These are phyloP conservation scores for Triticum dicoccoides DNA, from an alignment of 176 grass and related monocot genomes.

Conservation along the genomic window DNA sequence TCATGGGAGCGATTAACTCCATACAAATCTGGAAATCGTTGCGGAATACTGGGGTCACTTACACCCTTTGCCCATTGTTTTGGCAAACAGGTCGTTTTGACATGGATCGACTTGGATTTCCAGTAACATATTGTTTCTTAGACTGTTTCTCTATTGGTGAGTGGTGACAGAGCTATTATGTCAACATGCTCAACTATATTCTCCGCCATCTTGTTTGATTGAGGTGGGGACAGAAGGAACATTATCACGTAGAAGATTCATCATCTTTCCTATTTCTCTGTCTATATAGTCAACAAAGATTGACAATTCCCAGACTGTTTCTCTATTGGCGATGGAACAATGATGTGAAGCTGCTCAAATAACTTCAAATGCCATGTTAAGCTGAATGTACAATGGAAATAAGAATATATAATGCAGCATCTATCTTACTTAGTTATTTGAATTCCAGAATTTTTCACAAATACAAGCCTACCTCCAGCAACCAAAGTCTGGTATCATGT, in stretches of 20 bases:
- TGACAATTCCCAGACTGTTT: too few relatives aligned
- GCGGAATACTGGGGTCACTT: neutral
- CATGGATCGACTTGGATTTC: constrained; percentile 10
- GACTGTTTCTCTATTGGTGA: constrained; percentile 11
- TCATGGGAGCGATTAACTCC: too few relatives aligned
- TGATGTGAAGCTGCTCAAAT: too few relatives aligned
- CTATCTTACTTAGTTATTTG: neutral
- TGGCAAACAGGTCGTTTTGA: constrained; percentile 12
- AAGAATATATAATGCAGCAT: neutral
- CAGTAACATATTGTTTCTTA: constrained; percentile 5
- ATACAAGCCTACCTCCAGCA: constrained; percentile 50
- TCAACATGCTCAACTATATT: constrained; percentile 62
- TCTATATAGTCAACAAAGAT: neutral
- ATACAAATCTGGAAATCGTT: too few relatives aligned
- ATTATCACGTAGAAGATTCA: constrained; percentile 30
- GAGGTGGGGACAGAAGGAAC: neutral
- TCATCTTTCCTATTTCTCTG: constrained; percentile 22
- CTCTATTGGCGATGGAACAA: too few relatives aligned
- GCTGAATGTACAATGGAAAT: neutral
- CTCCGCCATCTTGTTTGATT: constrained; percentile 36
- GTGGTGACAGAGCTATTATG: constrained; percentile 55
- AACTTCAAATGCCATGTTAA: neutral
- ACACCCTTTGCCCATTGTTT: constrained; percentile 24
- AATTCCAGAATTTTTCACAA: neutral
- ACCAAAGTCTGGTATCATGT: constrained; percentile 3